Conservation (phyloP, 2,329 filamentous ascomycete genomes). For the Diaporthe australafricana region DNA sequence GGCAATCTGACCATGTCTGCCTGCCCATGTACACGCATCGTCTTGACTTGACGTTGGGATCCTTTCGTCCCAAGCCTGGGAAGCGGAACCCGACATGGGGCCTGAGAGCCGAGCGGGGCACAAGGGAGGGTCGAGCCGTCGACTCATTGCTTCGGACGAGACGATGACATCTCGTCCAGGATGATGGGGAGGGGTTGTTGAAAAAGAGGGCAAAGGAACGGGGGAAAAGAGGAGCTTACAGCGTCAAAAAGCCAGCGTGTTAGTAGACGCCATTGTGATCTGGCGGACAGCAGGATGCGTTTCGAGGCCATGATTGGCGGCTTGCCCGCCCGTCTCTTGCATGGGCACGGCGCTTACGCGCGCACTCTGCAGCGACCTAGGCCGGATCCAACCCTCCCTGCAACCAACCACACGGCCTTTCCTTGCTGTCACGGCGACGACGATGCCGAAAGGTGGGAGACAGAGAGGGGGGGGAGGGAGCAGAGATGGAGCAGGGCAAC, state of each 20-base stretch:
- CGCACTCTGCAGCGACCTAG: constrained; percentile 28
- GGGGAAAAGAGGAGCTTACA: neutral
- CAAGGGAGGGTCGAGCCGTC: constrained; percentile 1
- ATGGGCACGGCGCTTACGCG: constrained; percentile 34
- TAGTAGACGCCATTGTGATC: constrained; percentile 36
- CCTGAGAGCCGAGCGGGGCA: neutral
- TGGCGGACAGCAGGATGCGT: constrained; percentile 32
- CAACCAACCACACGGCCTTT: constrained; percentile 26
- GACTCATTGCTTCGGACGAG: constrained; percentile 15
- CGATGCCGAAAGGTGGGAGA: neutral
- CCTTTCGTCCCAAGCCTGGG: constrained; percentile 2
- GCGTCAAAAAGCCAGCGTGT: neutral
- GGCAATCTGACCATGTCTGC: neutral
- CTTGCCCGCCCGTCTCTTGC: constrained; percentile 28
- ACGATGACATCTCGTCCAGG: neutral
- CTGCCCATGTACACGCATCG: neutral
- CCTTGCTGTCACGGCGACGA: constrained; percentile 22
- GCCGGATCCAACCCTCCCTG: neutral
- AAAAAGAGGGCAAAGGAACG: neutral
- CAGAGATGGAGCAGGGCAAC: neutral
- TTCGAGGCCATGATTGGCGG: constrained; percentile 33
- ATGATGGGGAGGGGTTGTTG: too few species aligned
- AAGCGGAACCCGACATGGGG: constrained; percentile 3
- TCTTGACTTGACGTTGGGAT: neutral
- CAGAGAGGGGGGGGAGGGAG: neutral